Conservation (phyloP, 495 filamentous ascomycete species). For the Penicillium subrubescens region DNA sequence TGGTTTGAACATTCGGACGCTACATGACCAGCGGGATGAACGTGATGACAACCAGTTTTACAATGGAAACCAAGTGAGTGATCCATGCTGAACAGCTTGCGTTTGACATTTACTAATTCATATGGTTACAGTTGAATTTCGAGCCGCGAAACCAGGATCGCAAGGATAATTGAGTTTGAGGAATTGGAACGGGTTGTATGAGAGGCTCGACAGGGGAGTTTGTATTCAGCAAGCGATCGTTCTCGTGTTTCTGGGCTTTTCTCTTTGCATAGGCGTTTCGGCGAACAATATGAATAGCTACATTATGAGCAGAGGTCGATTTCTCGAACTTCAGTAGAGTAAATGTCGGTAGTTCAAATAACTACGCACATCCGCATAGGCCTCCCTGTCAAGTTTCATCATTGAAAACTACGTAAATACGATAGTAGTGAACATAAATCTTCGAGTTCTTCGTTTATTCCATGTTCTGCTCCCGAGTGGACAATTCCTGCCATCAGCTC, state of each 20-base stretch:
- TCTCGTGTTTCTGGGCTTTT: neutral
- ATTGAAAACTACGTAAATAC: neutral
- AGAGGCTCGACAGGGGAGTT: neutral
- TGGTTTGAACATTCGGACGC: conserved; percentile 54
- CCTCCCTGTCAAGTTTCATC: neutral
- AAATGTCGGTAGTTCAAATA: neutral
- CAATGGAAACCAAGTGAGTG: conserved; percentile 82
- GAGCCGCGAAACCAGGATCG: conserved; percentile 67
- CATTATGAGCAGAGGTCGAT: neutral
- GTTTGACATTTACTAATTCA: neutral
- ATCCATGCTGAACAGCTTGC: neutral
- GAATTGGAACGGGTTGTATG: neutral
- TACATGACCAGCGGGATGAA: conserved; percentile 55
- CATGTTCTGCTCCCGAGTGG: neutral
- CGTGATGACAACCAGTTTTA: conserved; percentile 69
- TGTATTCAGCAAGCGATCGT: neutral
- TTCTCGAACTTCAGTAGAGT: neutral
- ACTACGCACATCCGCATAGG: neutral
- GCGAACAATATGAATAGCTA: neutral
- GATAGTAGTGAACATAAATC: neutral
- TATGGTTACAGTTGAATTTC: conserved; percentile 64
- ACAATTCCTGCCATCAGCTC: conserved; percentile 9
- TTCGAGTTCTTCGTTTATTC: neutral
- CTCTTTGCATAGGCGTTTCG: conserved; percentile 4
- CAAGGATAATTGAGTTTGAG: conserved; percentile 26